Conservation (phyloP, 768 basidiomycete genomes). For the Pulveroboletus sp. region DNA sequence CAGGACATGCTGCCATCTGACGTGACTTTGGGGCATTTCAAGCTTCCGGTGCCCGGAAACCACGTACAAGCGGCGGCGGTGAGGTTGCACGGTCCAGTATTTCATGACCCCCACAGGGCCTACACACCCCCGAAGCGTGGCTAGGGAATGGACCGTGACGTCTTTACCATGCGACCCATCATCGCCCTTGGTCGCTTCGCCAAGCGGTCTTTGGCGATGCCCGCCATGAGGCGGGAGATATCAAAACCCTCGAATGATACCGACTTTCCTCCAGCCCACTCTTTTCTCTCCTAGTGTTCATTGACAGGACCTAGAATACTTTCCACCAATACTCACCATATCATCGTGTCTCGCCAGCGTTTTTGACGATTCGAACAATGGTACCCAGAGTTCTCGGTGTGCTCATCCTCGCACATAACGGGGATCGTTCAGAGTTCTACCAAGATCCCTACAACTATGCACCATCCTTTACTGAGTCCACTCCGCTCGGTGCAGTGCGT, state of each 20-base stretch:
- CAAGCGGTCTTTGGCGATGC: conserved; percentile 25
- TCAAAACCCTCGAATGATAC: conserved; percentile 24
- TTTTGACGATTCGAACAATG: conserved; percentile 19
- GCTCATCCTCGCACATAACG: conserved; percentile 71
- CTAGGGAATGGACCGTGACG: conserved; percentile 23
- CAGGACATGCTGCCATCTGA: conserved; percentile 16
- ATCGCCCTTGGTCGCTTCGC: conserved; percentile 29
- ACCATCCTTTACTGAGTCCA: conserved; percentile 59
- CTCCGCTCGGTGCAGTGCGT: conserved; percentile 71
- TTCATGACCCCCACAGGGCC: conserved; percentile 13
- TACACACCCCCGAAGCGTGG: conserved; percentile 26
- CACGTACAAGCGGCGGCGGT: conserved; percentile 22
- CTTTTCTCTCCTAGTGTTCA: conserved; percentile 1
- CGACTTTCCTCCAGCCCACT: conserved; percentile 9
- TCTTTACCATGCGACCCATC: conserved; percentile 17
- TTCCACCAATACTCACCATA: not conserved
- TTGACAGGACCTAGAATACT: not conserved
- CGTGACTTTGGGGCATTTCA: conserved; percentile 23
- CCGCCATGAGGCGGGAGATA: conserved; percentile 26
- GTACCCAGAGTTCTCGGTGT: conserved; percentile 56
- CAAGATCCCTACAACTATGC: conserved; percentile 71
- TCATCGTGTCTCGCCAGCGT: not conserved
- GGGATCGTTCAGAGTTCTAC: conserved; percentile 63
- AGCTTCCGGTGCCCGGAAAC: conserved; percentile 22
- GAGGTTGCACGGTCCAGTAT: conserved; percentile 12